A percentile compares a stretch with the other conserved stretches of the same genome.
Conservation (phyloP, 768 basidiomycete genomes). For the Stropharia rugosoannulata region DNA sequence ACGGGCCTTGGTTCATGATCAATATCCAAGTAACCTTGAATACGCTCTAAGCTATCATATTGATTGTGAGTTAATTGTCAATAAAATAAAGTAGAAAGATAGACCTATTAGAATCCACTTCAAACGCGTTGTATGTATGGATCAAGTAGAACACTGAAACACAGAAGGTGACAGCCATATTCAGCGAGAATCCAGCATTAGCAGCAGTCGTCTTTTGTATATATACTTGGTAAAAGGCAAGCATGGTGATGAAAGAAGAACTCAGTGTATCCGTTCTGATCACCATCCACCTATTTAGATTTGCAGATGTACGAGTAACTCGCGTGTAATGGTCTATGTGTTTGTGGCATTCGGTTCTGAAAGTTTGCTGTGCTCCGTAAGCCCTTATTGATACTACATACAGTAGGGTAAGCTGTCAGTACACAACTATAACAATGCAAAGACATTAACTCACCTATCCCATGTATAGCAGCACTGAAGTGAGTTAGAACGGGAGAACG, state of each 20-base stretch:
- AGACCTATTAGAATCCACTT: slow-evolving; percentile 35
- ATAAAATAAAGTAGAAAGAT: not conserved
- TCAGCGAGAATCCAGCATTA: slow-evolving; percentile 52
- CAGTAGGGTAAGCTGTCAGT: not conserved
- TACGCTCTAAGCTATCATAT: slow-evolving; percentile 55
- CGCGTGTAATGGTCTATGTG: slow-evolving; percentile 53
- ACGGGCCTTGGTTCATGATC: slow-evolving; percentile 52
- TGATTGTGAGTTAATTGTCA: not conserved
- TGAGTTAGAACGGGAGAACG: slow-evolving; percentile 18
- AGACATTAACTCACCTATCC: slow-evolving; percentile 35
- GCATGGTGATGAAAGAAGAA: slow-evolving; percentile 48
- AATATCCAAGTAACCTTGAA: slow-evolving; percentile 61
- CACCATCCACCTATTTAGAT: slow-evolving; percentile 42
- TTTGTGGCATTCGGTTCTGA: slow-evolving; percentile 40
- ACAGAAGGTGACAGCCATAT: slow-evolving; percentile 59
- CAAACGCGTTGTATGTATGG: slow-evolving; percentile 40
- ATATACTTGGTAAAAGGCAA: slow-evolving; percentile 55
- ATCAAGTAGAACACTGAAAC: slow-evolving; percentile 51
- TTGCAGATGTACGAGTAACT: slow-evolving; percentile 45
- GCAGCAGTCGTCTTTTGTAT: slow-evolving; percentile 37
- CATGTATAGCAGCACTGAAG: slow-evolving; percentile 43
- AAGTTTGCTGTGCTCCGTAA: slow-evolving; percentile 54
- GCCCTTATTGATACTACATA: slow-evolving; percentile 54
- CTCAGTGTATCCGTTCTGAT: slow-evolving; percentile 60
- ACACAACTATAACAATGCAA: not conserved